Evolutionary conservation across 352 stramenopile genomes (phyloP).

Genomic region (Phytophthora uliginosa): DNA sequence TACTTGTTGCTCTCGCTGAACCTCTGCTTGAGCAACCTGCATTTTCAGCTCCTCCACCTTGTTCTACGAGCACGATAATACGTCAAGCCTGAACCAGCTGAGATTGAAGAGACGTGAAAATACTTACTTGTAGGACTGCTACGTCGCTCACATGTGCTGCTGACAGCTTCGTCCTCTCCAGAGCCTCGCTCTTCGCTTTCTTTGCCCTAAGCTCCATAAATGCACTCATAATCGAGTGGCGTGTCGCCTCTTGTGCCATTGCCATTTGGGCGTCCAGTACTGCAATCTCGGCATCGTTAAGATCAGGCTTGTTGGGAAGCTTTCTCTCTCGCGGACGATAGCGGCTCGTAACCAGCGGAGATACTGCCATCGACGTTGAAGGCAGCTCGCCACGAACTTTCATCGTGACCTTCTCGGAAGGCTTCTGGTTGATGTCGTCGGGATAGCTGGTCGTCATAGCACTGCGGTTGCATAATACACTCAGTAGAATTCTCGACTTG

Average conservation of each 20-base stretch:
- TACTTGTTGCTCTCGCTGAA: slow-evolving; percentile 10
- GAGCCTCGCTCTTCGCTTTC: slow-evolving; percentile 27
- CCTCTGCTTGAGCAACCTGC: slow-evolving; percentile 12
- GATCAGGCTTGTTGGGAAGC: slow-evolving; percentile 2
- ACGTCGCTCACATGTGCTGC: slow-evolving; percentile 56
- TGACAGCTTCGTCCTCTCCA: slow-evolving; percentile 62
- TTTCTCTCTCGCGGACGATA: slow-evolving; percentile 14
- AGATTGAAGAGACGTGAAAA: background rate
- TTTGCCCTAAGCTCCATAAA: slow-evolving; percentile 37
- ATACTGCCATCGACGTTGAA: slow-evolving; percentile 40
- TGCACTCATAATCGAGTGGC: slow-evolving; percentile 41
- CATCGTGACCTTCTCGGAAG: background rate
- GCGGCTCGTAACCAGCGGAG: slow-evolving; percentile 16
- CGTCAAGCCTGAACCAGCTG: background rate
- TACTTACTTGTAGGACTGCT: slow-evolving; percentile 50
- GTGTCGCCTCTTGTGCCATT: slow-evolving; percentile 44
- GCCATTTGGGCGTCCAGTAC: slow-evolving; percentile 43
- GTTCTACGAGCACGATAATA: slow-evolving; percentile 26
- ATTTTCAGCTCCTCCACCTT: slow-evolving; percentile 57
- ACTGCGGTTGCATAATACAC: slow-evolving; percentile 2
- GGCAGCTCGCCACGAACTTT: slow-evolving; percentile 29
- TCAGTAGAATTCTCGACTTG: slow-evolving; percentile 2
- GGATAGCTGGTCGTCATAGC: background rate
- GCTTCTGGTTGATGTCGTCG: slow-evolving; percentile 1
- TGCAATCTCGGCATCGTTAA: slow-evolving; percentile 32